A percentile compares a stretch with the other conserved stretches of the same genome.
These are phyloP conservation scores for Acanthamoeba royreba DNA, from an alignment of 208 protist species.

Conservation along the genomic window DNA sequence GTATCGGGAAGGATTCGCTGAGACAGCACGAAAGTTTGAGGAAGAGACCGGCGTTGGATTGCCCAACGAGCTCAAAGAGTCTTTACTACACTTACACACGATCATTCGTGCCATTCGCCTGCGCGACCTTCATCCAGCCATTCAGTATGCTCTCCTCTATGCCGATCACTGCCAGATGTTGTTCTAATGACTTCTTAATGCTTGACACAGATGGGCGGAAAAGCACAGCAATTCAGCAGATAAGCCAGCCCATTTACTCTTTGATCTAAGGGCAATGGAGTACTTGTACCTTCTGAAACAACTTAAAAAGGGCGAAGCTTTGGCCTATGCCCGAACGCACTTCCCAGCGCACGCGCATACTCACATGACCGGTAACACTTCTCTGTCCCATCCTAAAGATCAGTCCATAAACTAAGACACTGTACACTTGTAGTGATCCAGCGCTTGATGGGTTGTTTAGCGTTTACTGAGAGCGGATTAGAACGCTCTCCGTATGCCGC, in stretches of 20 bases:
- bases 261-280: conserved; percentile 22
- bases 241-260: not conserved
- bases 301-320: not conserved
- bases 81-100: not conserved
- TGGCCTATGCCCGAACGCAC: not conserved
- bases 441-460: conserved; percentile 20
- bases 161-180: too few relatives aligned
- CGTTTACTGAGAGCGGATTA: not conserved
- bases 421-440: not conserved
- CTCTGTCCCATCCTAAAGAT: too few relatives aligned
- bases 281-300: not conserved
- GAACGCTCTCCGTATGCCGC: conserved; percentile 1
- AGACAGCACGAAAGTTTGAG: not conserved
- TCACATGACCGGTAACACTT: conserved; percentile 29
- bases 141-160: not conserved
- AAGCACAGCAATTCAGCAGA: not conserved
- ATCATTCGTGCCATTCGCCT: not conserved
- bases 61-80: not conserved
- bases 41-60: not conserved
- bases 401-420: too few relatives aligned
- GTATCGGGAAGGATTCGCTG: not conserved
- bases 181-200: too few relatives aligned
- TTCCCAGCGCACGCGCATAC: not conserved
- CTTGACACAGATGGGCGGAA: not conserved
- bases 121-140: not conserved